Conservation (phyloP, 202 grass and related monocot genomes). For the Panicum hallii region DNA sequence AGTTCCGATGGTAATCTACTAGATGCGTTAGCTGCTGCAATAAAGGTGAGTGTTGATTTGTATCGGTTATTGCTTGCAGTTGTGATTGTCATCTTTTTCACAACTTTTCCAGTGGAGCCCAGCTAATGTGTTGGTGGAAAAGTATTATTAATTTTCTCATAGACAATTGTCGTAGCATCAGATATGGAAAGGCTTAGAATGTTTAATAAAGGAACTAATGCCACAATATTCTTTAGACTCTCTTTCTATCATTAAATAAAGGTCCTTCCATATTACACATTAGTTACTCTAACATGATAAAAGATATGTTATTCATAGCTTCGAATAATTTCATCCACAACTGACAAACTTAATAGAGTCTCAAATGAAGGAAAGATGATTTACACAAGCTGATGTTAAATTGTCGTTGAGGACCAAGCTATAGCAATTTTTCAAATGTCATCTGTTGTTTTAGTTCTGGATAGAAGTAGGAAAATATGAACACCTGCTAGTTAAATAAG, state of each 20-base stretch:
- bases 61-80: background rate
- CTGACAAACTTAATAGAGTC: background rate
- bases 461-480: background rate
- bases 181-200: background rate
- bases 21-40: slow-evolving; percentile 54
- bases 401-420: background rate
- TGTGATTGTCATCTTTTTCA: background rate
- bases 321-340: background rate
- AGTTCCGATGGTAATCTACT: slow-evolving; percentile 84
- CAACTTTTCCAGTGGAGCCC: background rate
- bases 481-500: background rate
- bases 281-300: background rate
- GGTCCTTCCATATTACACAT: background rate
- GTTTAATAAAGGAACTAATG: background rate
- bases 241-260: background rate
- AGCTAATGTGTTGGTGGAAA: background rate
- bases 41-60: slow-evolving; percentile 28
- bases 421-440: background rate
- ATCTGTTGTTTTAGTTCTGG: background rate
- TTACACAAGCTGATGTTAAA: background rate
- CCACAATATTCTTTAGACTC: background rate
- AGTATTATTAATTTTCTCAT: background rate
- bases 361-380: background rate
- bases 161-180: background rate
- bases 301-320: background rate